Conservation (phyloP, 2,329 filamentous ascomycete species). For the Aspergillus brasiliensis region DNA sequence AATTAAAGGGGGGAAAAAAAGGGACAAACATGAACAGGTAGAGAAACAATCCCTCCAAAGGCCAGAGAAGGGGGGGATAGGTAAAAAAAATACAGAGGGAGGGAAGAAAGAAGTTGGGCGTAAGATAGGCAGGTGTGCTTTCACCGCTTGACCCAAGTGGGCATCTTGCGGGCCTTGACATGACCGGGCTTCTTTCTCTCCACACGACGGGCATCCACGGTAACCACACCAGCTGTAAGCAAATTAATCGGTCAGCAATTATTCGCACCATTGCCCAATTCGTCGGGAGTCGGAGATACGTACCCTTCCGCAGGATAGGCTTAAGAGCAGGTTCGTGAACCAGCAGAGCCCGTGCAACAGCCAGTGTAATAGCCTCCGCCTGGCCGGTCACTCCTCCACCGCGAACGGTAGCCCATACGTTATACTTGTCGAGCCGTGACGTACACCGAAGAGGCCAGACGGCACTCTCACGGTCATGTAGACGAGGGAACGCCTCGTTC, state of each 20-base stretch:
- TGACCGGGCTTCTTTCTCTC: slow-evolving; percentile 98
- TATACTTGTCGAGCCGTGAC: slow-evolving; percentile 89
- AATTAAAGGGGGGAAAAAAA: not conserved
- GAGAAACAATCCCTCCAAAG: slow-evolving; percentile 10
- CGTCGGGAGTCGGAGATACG: slow-evolving; percentile 41
- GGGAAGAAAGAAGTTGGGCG: too few species aligned
- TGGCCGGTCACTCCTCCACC: slow-evolving; percentile 94
- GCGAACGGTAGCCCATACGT: slow-evolving; percentile 81
- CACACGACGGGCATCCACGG: slow-evolving; percentile 85
- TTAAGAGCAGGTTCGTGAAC: slow-evolving; percentile 93
- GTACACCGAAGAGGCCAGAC: slow-evolving; percentile 87
- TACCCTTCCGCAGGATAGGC: slow-evolving; percentile 83
- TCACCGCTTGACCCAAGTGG: slow-evolving; percentile 90
- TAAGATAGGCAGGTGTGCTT: slow-evolving; percentile 1
- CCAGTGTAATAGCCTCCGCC: slow-evolving; percentile 90
- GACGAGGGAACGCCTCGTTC: slow-evolving; percentile 75
- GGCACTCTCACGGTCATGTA: slow-evolving; percentile 93
- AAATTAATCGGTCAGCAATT: slow-evolving; percentile 23
- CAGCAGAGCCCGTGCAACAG: slow-evolving; percentile 81
- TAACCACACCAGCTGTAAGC: slow-evolving; percentile 79
- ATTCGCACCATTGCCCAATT: not conserved
- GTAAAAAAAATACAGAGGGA: too few species aligned
- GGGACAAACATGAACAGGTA: slow-evolving; percentile 16
- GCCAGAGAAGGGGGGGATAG: not conserved
- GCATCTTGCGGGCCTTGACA: slow-evolving; percentile 96